phyloP scores from a whole-genome alignment of 2,329 filamentous ascomycete species.

The Trichoderma guizhouense region DNA sequence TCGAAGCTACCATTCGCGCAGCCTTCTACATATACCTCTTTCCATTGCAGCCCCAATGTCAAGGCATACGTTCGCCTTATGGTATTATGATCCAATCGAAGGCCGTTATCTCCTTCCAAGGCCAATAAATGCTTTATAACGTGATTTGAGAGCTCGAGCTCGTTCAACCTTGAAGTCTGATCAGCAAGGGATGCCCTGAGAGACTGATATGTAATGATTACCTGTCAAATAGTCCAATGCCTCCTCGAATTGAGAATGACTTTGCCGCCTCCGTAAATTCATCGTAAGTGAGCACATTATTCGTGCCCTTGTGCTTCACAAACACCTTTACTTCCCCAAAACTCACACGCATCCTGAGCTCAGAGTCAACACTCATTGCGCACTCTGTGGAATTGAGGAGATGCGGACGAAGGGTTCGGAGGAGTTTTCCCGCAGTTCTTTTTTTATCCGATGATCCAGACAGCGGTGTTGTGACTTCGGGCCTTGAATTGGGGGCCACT shows the following conservation, averaged over 20 bases:
- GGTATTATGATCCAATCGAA: constrained; percentile 20
- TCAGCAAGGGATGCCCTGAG: not conserved
- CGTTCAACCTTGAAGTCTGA: constrained; percentile 12
- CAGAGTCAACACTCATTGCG: constrained; percentile 26
- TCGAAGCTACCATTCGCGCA: constrained; percentile 15
- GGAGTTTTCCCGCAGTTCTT: constrained; percentile 4
- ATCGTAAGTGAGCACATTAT: constrained; percentile 24
- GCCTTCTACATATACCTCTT: constrained; percentile 25
- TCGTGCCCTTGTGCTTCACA: constrained; percentile 26
- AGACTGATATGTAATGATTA: constrained; percentile 18
- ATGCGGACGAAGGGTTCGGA: constrained; percentile 23
- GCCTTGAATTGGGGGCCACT: constrained; percentile 26
- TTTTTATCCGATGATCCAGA: not conserved
- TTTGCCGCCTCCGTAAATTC: constrained; percentile 28
- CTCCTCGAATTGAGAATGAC: constrained; percentile 30
- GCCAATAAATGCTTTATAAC: constrained; percentile 17
- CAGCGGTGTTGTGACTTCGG: constrained; percentile 15
- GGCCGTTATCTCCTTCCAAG: not conserved
- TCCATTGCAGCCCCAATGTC: constrained; percentile 21
- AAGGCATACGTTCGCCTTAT: constrained; percentile 24
- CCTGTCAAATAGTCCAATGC: constrained; percentile 29
- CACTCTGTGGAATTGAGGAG: constrained; percentile 27
- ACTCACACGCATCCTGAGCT: constrained; percentile 32
- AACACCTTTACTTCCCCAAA: constrained; percentile 32
- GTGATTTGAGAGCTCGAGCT: constrained; percentile 1